Base-by-base conservation (phyloP, 352 stramenopile genomes). In the Pelagophyceae sp. region DNA sequence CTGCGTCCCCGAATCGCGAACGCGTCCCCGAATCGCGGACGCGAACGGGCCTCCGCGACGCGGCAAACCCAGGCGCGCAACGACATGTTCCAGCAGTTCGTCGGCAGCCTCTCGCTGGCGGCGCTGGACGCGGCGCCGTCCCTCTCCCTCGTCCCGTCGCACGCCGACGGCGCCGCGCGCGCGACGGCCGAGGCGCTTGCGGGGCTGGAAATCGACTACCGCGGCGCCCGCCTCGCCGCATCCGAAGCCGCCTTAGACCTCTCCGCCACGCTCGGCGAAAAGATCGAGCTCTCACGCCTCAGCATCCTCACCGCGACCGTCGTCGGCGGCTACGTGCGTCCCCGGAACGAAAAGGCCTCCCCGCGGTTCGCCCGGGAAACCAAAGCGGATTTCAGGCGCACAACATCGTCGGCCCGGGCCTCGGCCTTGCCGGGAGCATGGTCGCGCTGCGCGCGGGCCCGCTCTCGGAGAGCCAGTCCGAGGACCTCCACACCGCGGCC, bases 401-500 rank as follows among this genome's bases (percentile, higher is more conserved):
- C 23, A 23, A 23, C 45, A 23, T 23, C 45, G 45, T 54, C 45
- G 45, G 11, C 11, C 45, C 45, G 1, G 61, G 29, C 3, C 15
- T 29, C 15, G 61, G 61, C 61, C 29, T 71, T 29, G 31, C 15
- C 31, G 61, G 5, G 61, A 23, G n/a, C 15, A 15, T 37, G 11
- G 61, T 71, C 61, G 29, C 33, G 29, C 33, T 71, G 29, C 25
- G 11, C 27, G 15, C 3, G n/a, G 27, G 1, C n/a, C 3, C 45
- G 45, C 45, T 71, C 61, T 3, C 29, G 17, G 23, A n/a, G 5
- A 5, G 58, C 58, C 2, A 33, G 17, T 17, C 3, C 61, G 61
- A 6, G 11, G 61, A 29, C 27, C 29, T 40, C 61, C n/a, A 71
- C n/a, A 31, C 17, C 25, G 15, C 38, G 1, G 90, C 87, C 51